Evolutionary conservation across 2,329 filamentous ascomycete species (phyloP).

Genomic region (Colletotrichum orchidophilum): DNA sequence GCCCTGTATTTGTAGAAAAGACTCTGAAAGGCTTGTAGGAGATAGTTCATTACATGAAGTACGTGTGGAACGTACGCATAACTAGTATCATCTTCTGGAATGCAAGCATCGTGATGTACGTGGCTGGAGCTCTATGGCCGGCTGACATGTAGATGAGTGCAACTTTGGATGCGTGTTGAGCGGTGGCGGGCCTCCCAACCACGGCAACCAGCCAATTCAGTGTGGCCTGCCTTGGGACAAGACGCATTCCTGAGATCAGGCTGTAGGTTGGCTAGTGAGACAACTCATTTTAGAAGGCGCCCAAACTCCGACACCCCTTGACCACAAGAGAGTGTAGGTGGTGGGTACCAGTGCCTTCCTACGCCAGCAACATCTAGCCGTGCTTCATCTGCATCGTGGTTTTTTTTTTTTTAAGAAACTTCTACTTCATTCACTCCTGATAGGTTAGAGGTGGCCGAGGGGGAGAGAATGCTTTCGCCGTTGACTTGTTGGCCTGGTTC

Average conservation of each 20-base stretch:
- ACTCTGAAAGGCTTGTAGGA: conserved; percentile 16
- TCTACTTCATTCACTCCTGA: too few relatives aligned
- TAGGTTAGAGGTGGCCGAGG: too few relatives aligned
- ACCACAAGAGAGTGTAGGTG: too few relatives aligned
- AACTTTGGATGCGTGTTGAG: neutral
- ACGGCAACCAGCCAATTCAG: too few relatives aligned
- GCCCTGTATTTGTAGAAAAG: conserved; percentile 28
- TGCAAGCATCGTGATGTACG: neutral
- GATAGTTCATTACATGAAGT: conserved; percentile 24
- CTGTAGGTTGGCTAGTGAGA: neutral
- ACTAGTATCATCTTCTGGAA: conserved; percentile 6
- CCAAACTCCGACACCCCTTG: too few relatives aligned
- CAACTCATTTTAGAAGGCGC: neutral
- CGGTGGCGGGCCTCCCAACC: too few relatives aligned
- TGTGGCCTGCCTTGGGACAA: neutral
- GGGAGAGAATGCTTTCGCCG: too few relatives aligned
- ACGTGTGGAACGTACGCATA: neutral
- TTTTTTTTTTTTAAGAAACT: too few relatives aligned
- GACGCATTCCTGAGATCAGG: neutral
- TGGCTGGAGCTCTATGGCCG: neutral
- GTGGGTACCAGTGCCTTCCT: too few relatives aligned
- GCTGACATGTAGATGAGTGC: neutral
- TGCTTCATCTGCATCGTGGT: too few relatives aligned
- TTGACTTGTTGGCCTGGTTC: too few relatives aligned
- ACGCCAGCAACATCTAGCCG: too few relatives aligned